phyloP scores from a whole-genome alignment of 2,329 filamentous ascomycete species.

The Drechmeria coniospora region DNA sequence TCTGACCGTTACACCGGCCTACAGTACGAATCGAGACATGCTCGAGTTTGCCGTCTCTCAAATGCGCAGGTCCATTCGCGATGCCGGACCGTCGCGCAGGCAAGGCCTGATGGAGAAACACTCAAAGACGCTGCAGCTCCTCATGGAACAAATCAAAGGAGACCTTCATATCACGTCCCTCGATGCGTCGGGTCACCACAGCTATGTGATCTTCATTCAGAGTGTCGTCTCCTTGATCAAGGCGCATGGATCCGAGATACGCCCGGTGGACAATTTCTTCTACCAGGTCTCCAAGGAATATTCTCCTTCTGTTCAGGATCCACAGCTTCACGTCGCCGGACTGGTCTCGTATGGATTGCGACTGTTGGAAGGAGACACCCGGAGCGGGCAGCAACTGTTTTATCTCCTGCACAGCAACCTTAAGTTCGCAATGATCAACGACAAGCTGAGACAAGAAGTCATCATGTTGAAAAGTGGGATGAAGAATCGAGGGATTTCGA shows the following conservation, averaged over 20 bases:
- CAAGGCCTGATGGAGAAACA: slow-evolving; percentile 24
- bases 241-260: slow-evolving; percentile 37
- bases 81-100: slow-evolving; percentile 18
- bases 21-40: slow-evolving; percentile 30
- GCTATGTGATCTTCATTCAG: slow-evolving; percentile 36
- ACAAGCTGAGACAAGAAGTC: slow-evolving; percentile 30
- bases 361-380: slow-evolving; percentile 34
- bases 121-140: slow-evolving; percentile 24
- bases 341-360: slow-evolving; percentile 41
- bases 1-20: slow-evolving; percentile 25
- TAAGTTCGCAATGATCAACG: slow-evolving; percentile 35
- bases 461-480: slow-evolving; percentile 32
- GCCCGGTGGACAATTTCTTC: slow-evolving; percentile 38
- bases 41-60: slow-evolving; percentile 32
- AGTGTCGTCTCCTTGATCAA: slow-evolving; percentile 37
- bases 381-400: slow-evolving; percentile 34
- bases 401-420: slow-evolving; percentile 43
- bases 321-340: slow-evolving; percentile 37
- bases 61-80: slow-evolving; percentile 34
- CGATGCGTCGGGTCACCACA: slow-evolving; percentile 24
- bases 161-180: slow-evolving; percentile 27
- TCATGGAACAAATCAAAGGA: slow-evolving; percentile 38
- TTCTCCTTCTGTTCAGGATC: slow-evolving; percentile 38
- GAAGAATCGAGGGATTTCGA: slow-evolving; percentile 25
- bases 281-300: slow-evolving; percentile 41